Conservation (phyloP, 208 protist genomes). For the Wallacemonas collosoma region DNA sequence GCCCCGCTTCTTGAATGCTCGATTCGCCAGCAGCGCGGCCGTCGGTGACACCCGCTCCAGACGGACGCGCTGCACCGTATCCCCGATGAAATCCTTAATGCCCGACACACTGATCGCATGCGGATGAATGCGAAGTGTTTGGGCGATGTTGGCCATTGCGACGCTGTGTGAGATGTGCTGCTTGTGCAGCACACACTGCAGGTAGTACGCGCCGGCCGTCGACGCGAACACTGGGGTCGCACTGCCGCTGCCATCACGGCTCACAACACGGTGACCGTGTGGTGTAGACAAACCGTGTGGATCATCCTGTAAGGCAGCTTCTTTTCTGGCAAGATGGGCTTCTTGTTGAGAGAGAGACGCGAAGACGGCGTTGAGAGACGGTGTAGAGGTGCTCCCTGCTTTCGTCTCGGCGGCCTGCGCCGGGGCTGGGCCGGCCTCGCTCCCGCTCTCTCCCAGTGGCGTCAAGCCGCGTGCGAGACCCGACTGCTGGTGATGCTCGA, state of each 20-base stretch:
- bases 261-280: too few relatives aligned
- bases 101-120: constrained; percentile 72
- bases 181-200: constrained; percentile 84
- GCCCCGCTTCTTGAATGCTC: constrained; percentile 38
- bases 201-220: constrained; percentile 35
- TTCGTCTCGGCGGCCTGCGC: too few relatives aligned
- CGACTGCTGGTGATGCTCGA: too few relatives aligned
- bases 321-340: background rate
- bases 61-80: constrained; percentile 83
- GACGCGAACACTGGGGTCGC: background rate
- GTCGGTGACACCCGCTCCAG: constrained; percentile 70
- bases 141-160: constrained; percentile 59
- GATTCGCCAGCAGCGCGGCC: constrained; percentile 62
- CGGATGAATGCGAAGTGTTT: constrained; percentile 82
- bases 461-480: too few relatives aligned
- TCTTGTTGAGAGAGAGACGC: background rate
- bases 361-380: constrained; percentile 6
- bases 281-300: background rate
- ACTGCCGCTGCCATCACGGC: too few relatives aligned
- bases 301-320: background rate
- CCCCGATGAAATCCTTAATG: constrained; percentile 90
- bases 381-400: background rate
- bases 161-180: constrained; percentile 78
- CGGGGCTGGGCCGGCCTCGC: too few relatives aligned
- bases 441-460: too few relatives aligned